Evolutionary conservation across 139 green algal genomes (phyloP), one percentile per base, ranked within the genome.

Genomic region (Volvox africanus): DNA sequence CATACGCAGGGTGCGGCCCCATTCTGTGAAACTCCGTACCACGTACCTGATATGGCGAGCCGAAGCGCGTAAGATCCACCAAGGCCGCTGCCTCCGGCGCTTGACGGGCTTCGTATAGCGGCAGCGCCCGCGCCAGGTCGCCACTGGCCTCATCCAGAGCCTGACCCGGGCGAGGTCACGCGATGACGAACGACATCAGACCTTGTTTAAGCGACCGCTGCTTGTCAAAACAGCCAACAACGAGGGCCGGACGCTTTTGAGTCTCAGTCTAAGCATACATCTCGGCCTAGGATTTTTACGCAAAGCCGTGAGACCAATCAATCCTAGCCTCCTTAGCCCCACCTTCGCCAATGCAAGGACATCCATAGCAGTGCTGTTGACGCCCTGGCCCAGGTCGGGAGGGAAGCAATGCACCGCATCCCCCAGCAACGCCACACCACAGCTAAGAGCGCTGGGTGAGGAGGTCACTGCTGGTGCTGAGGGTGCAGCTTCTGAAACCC

Each of bases 371-470:
- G 89, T 80, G 65, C 81, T 80, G 86, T 94, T 94, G 32, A 94
- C 92, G 0, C 92, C 92, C 86, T 94, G 89, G 1, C 88, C 92
- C 32, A 94, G 78, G 50, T 92, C 92, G 26, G 92, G 92, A 37
- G 92, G 92, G n/a, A 94, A 93, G 73, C 67, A 92, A 89, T 94
- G 92, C 71, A 92, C 85, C 26, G 92, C 86, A 80, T 89, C 91
- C 24, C 91, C 91, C 80, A 88, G 17, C 80, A 92, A 80, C n/a
- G 26, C 80, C 36, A 92, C 88, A 11, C 88, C 80, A 44, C 36
- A 84, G 37, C 76, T 16, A 16, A 9, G 13, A 33, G 44, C 9
- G 44, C 5, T 55, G 44, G 44, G n/a, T n/a, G n/a, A 55, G 44
- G 44, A 9, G 44, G 5, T 55, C 5, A 9, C 44, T 55, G 44